Base-by-base conservation (phyloP, 2,329 filamentous ascomycete species). In the Aschersonia sp. region DNA sequence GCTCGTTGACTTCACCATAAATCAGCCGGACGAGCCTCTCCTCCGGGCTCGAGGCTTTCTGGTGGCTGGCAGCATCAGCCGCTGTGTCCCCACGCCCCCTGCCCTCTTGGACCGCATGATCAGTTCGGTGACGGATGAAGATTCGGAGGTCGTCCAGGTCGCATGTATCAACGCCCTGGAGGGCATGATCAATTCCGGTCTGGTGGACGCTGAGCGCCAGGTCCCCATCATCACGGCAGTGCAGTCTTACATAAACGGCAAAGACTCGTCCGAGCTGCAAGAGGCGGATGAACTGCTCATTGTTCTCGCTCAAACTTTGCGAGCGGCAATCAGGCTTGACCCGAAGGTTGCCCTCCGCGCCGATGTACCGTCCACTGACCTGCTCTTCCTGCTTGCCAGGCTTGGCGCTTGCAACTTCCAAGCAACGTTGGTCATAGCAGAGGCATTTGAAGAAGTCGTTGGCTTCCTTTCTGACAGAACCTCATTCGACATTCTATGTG, bases 261-360 rank as follows among this genome's bases (percentile, higher is more conserved):
- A 90, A 60, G 88, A 95, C 57, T 72, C 92, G 45, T 78, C 77
- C 46, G 89, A 95, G 14, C 75, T 94, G 44, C 81, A 84, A 47
- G 89, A 95, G 52, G 85, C 86, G 9, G 90, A 97, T 55, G 92
- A 98, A 62, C 76, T 97, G 47, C 80, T 95, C 54, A 86, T 94
- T 11, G 90, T 89, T 0, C 71, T 98, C 32, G 84, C 90, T 5
- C 88, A 95, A 64, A 84, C 89, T 1, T 71, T 97, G 4, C 79
- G 87, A 46, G 81, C 88, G 55, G 83, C 85, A 31, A 92, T 97
- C 56, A 74, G 83, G 55, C 75, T 95, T 47, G 83, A 95, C 56
- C 78, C 84, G 3, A 73, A 74, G 12, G 79, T 92, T 47, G 82
- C 85, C 29, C 74, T 95, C 29, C 78, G 81, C 0, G 76, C 75